Evolutionary conservation across 305 asterid species (phyloP), one percentile per base, ranked within the genome.

Genomic region (Fraxinus floribunda): DNA sequence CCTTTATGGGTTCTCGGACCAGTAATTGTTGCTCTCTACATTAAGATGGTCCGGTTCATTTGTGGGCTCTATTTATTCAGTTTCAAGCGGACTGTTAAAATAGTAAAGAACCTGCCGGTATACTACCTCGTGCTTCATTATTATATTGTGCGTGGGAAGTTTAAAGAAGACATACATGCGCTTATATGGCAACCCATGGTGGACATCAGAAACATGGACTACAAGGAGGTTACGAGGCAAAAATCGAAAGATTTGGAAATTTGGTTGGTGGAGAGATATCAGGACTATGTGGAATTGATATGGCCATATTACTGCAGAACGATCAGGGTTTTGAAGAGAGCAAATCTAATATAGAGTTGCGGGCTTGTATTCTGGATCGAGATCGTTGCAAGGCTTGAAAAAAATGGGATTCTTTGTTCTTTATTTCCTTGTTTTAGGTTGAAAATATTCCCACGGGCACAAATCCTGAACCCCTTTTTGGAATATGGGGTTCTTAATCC

Each of bases 1-100:
- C 99, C 98, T 9, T 82, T 96, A 32, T 96, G 99, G 99, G 81
- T 93, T 88, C 38, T 91, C 22, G 99, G 99, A 49, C 99, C 99
- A 57, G 35, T 94, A 74, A 74, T 91, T 52, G 83, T 84, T 20
- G 91, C 96, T 68, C 89, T 95, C 75, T 92, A 95, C 77, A 75
- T 92, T 34, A 91, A 90, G 91, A 79, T 91, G 83, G 77, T 91
- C 60, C 91, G 76, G 64, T 89, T 87, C 78, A 85, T 96, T 64
- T 86, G 90, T 68, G 86, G 89, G 22, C 90, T 92, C 80, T 96
- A 93, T 77, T 82, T 86, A 52, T 93, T 88, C 89, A 88, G 88
- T 90, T 92, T 93, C 89, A 91, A 82, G 88, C 92, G 89, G 90
- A 88, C 92, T 3, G 91, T 90, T 75, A 88, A 82, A 60, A 78